Conservation (phyloP, 2,329 filamentous ascomycete species). For the Monosporascus sp. region DNA sequence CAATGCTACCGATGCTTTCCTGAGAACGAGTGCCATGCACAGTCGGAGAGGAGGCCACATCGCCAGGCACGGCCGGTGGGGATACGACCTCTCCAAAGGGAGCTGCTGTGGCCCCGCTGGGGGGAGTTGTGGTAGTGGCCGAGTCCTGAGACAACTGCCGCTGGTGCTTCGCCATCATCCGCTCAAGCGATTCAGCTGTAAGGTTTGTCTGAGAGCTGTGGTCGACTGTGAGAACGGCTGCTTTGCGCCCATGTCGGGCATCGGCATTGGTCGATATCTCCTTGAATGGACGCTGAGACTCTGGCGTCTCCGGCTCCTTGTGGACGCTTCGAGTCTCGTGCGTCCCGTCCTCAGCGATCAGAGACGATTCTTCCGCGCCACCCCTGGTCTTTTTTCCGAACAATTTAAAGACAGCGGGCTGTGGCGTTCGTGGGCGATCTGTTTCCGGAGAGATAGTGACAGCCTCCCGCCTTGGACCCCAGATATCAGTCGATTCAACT, state of each 20-base stretch:
- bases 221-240: slow-evolving; percentile 50
- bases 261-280: slow-evolving; percentile 58
- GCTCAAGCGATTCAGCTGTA: slow-evolving; percentile 77
- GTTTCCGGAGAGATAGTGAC: slow-evolving; percentile 52
- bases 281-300: slow-evolving; percentile 55
- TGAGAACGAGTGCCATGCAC: slow-evolving; percentile 43
- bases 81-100: slow-evolving; percentile 25
- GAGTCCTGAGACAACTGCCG: slow-evolving; percentile 21
- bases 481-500: slow-evolving; percentile 29
- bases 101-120: slow-evolving; percentile 14
- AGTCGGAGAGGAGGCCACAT: slow-evolving; percentile 24
- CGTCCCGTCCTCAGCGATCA: slow-evolving; percentile 63
- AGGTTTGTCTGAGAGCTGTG: slow-evolving; percentile 78
- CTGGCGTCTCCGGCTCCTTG: slow-evolving; percentile 41
- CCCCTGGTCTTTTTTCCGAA: slow-evolving; percentile 39
- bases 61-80: slow-evolving; percentile 12
- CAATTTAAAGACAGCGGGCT: slow-evolving; percentile 36
- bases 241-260: slow-evolving; percentile 35
- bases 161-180: slow-evolving; percentile 57
- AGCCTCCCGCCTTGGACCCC: slow-evolving; percentile 49
- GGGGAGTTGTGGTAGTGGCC: slow-evolving; percentile 11
- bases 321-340: slow-evolving; percentile 45
- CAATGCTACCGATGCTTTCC: slow-evolving; percentile 44
- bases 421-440: slow-evolving; percentile 36
- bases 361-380: slow-evolving; percentile 27